These are phyloP conservation scores for Yarrowia sp. DNA, from an alignment of 805 yeast genomes.

Conservation along the genomic window DNA sequence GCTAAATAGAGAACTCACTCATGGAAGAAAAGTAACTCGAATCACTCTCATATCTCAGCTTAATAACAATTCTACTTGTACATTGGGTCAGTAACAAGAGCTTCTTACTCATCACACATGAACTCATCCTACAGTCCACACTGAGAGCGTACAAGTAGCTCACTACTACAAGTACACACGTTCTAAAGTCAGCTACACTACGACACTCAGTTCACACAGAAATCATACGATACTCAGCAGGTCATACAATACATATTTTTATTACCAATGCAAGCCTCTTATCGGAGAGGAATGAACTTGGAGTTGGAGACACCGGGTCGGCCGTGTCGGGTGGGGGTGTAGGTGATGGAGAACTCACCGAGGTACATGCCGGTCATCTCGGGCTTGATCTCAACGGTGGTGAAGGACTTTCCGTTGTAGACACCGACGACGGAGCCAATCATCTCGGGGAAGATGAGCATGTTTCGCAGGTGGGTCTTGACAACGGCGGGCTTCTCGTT, in stretches of 20 bases:
- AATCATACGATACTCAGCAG: too few relatives aligned
- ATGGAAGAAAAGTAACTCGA: too few relatives aligned
- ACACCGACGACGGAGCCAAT: constrained; percentile 98
- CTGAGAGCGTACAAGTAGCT: too few relatives aligned
- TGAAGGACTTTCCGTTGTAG: constrained; percentile 99
- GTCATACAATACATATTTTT: constrained; percentile 33
- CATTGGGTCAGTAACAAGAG: too few relatives aligned
- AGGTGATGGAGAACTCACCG: constrained; percentile 99
- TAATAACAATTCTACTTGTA: too few relatives aligned
- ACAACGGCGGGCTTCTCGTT: constrained; percentile 97
- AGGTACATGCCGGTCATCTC: constrained; percentile 99
- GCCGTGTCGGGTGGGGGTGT: constrained; percentile 99
- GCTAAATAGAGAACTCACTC: too few relatives aligned
- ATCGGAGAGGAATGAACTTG: constrained; percentile 78
- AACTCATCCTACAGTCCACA: too few relatives aligned
- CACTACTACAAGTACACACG: too few relatives aligned
- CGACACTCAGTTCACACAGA: too few relatives aligned
- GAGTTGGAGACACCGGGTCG: constrained; percentile 82
- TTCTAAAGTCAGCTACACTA: too few relatives aligned
- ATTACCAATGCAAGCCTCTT: constrained; percentile 42
- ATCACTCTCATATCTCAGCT: too few relatives aligned
- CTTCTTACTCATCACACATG: too few relatives aligned
- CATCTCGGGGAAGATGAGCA: constrained; percentile 99
- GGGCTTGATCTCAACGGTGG: constrained; percentile 98
- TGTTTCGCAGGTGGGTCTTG: constrained; percentile 99